Conservation (phyloP, 1,284 basidiomycete genomes). For the Laetiporus sulphureus region DNA sequence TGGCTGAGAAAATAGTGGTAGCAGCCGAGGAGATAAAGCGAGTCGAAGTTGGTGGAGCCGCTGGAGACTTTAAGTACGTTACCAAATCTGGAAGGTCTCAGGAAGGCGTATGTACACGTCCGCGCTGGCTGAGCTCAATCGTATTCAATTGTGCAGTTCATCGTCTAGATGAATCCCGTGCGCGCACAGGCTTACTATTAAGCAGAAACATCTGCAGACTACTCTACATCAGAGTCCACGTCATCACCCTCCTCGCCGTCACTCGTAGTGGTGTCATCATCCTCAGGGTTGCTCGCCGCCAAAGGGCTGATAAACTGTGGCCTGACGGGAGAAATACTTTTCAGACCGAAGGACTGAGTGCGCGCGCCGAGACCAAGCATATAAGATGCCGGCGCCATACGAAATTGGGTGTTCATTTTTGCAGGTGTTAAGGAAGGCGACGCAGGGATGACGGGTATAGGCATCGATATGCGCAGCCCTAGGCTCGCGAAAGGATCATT, state of each 20-base stretch:
- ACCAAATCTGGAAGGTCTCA: constrained; percentile 3
- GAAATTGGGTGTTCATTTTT: constrained; percentile 24
- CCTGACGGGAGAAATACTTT: constrained; percentile 6
- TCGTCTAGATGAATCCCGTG: too few species aligned
- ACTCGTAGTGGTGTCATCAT: neutral
- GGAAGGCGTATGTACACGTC: too few species aligned
- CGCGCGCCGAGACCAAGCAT: constrained; percentile 48
- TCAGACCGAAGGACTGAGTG: constrained; percentile 25
- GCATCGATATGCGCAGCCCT: constrained; percentile 60
- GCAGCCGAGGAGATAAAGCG: neutral
- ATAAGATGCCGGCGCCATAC: constrained; percentile 55
- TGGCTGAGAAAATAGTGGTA: neutral
- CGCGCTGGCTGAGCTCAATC: too few species aligned
- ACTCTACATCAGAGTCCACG: constrained; percentile 23
- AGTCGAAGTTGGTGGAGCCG: too few species aligned
- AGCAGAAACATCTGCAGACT: neutral
- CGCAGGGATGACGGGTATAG: constrained; percentile 24
- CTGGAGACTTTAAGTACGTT: neutral
- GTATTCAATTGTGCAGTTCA: too few species aligned
- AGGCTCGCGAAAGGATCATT: constrained; percentile 45
- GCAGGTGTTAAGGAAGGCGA: constrained; percentile 14
- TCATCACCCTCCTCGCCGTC: constrained; percentile 6
- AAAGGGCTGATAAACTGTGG: constrained; percentile 1
- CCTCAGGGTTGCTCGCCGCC: constrained; percentile 1
- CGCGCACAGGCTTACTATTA: too few species aligned